Conservation (phyloP, 2,329 filamentous ascomycete genomes). For the Cladophialophora yegresii region DNA sequence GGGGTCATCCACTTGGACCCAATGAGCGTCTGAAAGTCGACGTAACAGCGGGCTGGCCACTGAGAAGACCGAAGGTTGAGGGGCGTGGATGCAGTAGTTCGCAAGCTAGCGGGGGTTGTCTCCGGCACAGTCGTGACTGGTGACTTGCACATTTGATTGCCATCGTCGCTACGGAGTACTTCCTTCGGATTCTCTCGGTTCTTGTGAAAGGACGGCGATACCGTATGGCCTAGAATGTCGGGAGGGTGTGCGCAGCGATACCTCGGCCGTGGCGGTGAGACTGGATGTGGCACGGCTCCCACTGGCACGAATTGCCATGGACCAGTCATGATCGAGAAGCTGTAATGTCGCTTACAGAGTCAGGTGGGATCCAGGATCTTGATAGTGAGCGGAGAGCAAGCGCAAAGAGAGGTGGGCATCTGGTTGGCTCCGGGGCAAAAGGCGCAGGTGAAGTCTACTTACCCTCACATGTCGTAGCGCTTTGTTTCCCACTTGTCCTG, state of each 20-base stretch:
- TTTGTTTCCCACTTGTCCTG: background rate
- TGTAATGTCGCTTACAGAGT: conserved; percentile 14
- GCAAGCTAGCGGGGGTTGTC: conserved; percentile 5
- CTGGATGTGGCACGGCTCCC: background rate
- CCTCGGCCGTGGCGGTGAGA: conserved; percentile 21
- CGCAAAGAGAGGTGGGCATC: conserved; percentile 12
- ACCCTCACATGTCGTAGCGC: background rate
- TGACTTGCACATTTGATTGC: background rate
- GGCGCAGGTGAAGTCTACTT: background rate
- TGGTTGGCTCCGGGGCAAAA: conserved; percentile 3
- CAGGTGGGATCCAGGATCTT: conserved; percentile 22
- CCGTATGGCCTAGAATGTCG: background rate
- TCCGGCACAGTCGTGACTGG: conserved; percentile 5
- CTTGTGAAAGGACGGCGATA: background rate
- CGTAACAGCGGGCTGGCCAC: conserved; percentile 7
- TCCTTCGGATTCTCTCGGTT: background rate
- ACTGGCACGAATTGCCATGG: conserved; percentile 7
- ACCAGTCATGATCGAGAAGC: conserved; percentile 21
- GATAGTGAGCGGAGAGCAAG: conserved; percentile 13
- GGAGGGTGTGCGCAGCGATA: background rate
- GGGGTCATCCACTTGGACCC: conserved; percentile 26
- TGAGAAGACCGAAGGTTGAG: background rate
- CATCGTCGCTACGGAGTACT: conserved; percentile 1
- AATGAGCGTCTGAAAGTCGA: conserved; percentile 6
- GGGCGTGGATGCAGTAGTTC: background rate